Evolutionary conservation across 495 filamentous ascomycete species (phyloP), one percentile per base, ranked within the genome.

Genomic region (Xylaria venustula): DNA sequence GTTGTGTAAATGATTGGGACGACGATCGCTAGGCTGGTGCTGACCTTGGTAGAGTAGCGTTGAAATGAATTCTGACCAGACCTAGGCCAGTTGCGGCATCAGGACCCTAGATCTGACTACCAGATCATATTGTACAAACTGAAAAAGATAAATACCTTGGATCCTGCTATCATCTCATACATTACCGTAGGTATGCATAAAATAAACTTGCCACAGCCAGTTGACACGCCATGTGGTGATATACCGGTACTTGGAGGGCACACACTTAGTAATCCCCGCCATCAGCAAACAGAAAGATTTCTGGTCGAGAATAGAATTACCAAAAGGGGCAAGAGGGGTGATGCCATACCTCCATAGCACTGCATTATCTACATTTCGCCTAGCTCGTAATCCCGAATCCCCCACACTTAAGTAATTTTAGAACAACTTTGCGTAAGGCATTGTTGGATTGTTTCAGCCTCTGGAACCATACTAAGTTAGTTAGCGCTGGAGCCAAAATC

Each of bases 401-500:
- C 30, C 30, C 30, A 34, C 53, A 44, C 26, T 22, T 4, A 19
- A 45, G 40, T 46, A 56, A 56, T 45, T 56, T 56, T 56, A 56
- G 53, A 44, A 56, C 53, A 56, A 6, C 36, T 37, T 54, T 7
- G 51, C 14, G 19, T 9, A 17, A 23, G 22, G 34, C 36, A 41
- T 12, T 9, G 51, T 54, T 30, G 17, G 34, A 54, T 22, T 54
- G 51, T 54, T 54, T 54, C 51, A 53, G 50, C 14, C 37, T 52
- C 30, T 32, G n/a, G 9, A 52, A 37, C n/a, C n/a, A n/a, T n/a
- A n/a, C n/a, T n/a, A n/a, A n/a, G n/a, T n/a, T n/a, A n/a, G n/a
- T 15, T 15, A 37, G 49, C 20, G 2, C 30, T 15, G 15, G 14
- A 40, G 7, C 6, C 37, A 40, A 12, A 7, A 15, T 15, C 37